phyloP scores from a whole-genome alignment of 345 rosid genomes.

The Camelina neglecta region DNA sequence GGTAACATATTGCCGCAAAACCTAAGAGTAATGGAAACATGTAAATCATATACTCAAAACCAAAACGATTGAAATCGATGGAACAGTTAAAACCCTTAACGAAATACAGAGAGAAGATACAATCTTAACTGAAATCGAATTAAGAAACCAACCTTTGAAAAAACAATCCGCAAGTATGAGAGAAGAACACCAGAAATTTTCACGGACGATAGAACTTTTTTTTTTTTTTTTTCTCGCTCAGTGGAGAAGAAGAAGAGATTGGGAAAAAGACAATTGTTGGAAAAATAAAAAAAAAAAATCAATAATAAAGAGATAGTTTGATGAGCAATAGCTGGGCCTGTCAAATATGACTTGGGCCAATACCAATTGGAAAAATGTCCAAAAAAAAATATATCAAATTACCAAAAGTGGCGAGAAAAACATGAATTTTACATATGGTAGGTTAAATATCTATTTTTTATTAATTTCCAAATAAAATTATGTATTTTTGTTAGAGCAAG shows the following conservation, averaged over 20 bases:
- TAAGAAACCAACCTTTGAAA: constrained; percentile 20
- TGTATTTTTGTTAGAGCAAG: no score
- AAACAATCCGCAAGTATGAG: neutral
- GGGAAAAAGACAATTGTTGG: no score
- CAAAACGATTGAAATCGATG: constrained; percentile 19
- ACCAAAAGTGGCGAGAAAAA: no score
- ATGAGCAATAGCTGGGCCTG: constrained; percentile 3
- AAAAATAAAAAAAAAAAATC: no score
- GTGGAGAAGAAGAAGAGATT: neutral
- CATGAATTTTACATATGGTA: no score
- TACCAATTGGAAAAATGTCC: no score
- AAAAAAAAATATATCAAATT: no score
- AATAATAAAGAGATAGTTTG: neutral
- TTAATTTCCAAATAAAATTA: no score
- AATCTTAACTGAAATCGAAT: neutral
- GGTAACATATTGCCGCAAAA: neutral
- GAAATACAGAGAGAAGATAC: neutral
- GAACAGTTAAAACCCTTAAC: constrained; percentile 16
- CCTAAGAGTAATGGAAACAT: constrained; percentile 5
- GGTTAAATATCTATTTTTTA: no score
- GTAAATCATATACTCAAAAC: neutral
- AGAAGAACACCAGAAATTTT: constrained; percentile 27
- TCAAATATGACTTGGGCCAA: constrained; percentile 8
- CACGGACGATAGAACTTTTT: neutral
- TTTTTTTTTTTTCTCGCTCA: neutral